Base-by-base conservation (phyloP, 441 rosid genomes). In the Daphne laureola region DNA sequence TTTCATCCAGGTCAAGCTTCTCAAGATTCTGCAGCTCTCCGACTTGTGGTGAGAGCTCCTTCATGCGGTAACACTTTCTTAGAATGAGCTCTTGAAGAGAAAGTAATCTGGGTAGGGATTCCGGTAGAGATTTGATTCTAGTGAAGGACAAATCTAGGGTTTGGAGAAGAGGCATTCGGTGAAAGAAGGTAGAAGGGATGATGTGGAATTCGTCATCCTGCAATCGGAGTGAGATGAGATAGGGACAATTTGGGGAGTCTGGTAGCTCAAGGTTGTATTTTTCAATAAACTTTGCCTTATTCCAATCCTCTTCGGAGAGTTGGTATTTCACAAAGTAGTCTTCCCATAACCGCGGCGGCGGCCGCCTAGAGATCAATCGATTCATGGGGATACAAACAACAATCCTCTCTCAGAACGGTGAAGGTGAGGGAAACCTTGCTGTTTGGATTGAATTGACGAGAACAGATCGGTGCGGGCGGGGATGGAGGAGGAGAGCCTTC, bases 1-100 rank as follows among this genome's bases (percentile, higher is more conserved):
- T 69, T 6, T 66, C 62, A 14, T 52, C 54, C 46, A 55, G 50
- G 52, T 69, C 73, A 12, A 69, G 61, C 0, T 52, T 46, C 61
- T 60, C 66, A 1, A 69, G 70, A 23, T 57, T 16, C 31, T 17
- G 17, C 13, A 49, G 63, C n/a, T 43, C 15, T 56, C 62, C 62
- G 50, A 69, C 45, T 38, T 53, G 5, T 0, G 67, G 43, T 0
- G 66, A 49, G 3, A 69, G 44, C 9, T 12, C 25, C 13, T 2
- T 18, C 17, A 65, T 11, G 14, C 27, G 31, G 0, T 21, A n/a
- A 47, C 56, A 63, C 13, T 45, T 11, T 2, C 21, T 63, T 15
- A 69, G 25, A 50, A 51, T 52, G 17, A 69, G 16, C 0, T 47
- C 58, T 27, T n/a, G 18, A 12, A 53, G 64, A 8, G 4, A 1